A percentile compares a stretch with the other conserved stretches of the same genome.
Conservation (phyloP, 208 protist species). For the Sergeia podlipaevii region DNA sequence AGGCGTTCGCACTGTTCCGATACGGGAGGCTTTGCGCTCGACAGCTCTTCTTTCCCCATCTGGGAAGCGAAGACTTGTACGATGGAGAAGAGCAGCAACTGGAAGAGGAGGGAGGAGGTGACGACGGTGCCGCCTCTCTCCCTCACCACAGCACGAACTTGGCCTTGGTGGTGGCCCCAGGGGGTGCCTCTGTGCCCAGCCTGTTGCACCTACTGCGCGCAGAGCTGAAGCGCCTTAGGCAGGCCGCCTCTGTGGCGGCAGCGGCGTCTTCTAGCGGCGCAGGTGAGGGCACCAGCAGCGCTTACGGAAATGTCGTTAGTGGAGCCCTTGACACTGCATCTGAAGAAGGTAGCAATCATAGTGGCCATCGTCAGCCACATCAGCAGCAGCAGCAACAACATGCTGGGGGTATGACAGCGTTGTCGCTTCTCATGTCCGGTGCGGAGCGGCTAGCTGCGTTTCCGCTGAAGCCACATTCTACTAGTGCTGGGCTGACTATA, state of each 20-base stretch:
- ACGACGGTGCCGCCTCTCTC: not conserved
- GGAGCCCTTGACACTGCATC: not conserved
- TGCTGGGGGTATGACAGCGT: not conserved
- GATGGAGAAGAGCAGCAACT: not conserved
- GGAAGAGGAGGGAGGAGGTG: not conserved
- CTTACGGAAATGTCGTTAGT: too few relatives aligned
- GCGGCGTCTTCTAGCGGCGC: not conserved
- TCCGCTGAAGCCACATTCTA: too few relatives aligned
- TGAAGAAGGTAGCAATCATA: not conserved
- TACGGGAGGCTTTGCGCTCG: constrained; percentile 46
- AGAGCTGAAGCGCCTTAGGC: constrained; percentile 20
- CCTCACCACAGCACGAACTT: too few relatives aligned
- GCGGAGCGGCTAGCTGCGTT: too few relatives aligned
- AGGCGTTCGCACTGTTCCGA: constrained; percentile 57
- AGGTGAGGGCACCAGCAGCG: not conserved
- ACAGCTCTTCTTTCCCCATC: constrained; percentile 20
- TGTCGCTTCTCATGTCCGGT: too few relatives aligned
- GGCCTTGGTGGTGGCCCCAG: not conserved
- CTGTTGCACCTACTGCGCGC: constrained; percentile 35
- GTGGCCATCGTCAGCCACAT: constrained; percentile 1
- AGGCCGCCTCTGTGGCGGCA: not conserved
- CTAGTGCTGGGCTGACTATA: too few relatives aligned
- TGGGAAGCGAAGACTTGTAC: not conserved
- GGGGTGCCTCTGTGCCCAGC: constrained; percentile 18
- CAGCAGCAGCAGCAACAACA: not conserved